These are phyloP conservation scores for Phytophthora hybrid DNA, from an alignment of 352 stramenopile species.

Conservation along the genomic window DNA sequence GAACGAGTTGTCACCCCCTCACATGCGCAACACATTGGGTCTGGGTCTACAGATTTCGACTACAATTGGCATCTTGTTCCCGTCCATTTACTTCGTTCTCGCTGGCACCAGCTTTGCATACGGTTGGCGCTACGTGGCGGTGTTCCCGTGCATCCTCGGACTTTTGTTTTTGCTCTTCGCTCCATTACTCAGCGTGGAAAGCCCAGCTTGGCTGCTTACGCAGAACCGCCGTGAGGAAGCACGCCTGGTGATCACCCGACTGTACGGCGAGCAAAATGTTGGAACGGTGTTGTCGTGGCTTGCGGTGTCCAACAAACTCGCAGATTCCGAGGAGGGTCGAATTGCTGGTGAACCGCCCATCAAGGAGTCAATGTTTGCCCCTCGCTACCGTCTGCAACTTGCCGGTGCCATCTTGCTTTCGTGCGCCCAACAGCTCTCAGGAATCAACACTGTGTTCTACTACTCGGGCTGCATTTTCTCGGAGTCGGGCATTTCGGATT, in stretches of 20 bases:
- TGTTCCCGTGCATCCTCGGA: constrained; percentile 36
- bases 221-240: constrained; percentile 34
- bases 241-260: constrained; percentile 20
- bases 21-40: constrained; percentile 18
- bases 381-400: constrained; percentile 13
- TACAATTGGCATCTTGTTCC: constrained; percentile 8
- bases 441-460: constrained; percentile 24
- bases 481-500: constrained; percentile 5
- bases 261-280: constrained; percentile 37
- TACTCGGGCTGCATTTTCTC: constrained; percentile 10
- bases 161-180: constrained; percentile 30
- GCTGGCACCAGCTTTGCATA: constrained; percentile 3
- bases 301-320: constrained; percentile 26
- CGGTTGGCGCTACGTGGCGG: constrained; percentile 40
- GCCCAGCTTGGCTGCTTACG: constrained; percentile 30
- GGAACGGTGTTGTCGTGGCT: constrained; percentile 22
- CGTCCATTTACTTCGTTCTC: constrained; percentile 12
- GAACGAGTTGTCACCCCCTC: constrained; percentile 17
- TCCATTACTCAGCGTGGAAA: constrained; percentile 27
- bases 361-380: constrained; percentile 22
- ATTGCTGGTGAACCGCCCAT: constrained; percentile 22
- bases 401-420: constrained; percentile 21
- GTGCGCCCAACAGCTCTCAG: constrained; percentile 13
- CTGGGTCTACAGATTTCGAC: constrained; percentile 15
- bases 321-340: constrained; percentile 16